Conservation (phyloP, 1,139 yeast genomes). For the Petasospora fabianii region DNA sequence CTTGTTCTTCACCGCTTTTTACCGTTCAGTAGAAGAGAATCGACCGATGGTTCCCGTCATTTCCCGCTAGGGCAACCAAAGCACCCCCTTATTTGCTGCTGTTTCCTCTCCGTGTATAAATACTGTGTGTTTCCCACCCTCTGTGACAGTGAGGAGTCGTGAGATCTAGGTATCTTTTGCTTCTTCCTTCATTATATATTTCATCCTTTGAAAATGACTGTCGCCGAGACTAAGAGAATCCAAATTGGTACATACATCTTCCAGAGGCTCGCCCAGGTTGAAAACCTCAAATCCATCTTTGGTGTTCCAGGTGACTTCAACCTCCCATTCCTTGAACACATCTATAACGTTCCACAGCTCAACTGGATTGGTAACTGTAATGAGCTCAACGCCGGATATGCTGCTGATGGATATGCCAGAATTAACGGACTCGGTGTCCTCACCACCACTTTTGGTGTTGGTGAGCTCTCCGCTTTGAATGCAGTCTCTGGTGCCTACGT, state of each 20-base stretch:
- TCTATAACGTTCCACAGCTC: slow-evolving; percentile 55
- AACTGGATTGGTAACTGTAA: slow-evolving; percentile 72
- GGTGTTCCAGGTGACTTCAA: slow-evolving; percentile 65
- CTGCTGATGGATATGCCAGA: slow-evolving; percentile 71
- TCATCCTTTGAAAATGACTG: slow-evolving; percentile 14
- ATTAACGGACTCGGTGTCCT: slow-evolving; percentile 58
- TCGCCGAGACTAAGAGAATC: slow-evolving; percentile 40
- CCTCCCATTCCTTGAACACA: slow-evolving; percentile 57
- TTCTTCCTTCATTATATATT: background rate
- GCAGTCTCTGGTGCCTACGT: slow-evolving; percentile 83
- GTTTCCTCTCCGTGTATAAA: background rate
- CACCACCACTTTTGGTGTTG: slow-evolving; percentile 78
- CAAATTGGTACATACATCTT: slow-evolving; percentile 49
- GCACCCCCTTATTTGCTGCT: too few relatives aligned
- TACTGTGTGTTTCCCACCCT: background rate
- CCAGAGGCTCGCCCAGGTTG: slow-evolving; percentile 42
- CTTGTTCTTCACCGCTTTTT: too few relatives aligned
- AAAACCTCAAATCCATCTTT: slow-evolving; percentile 33
- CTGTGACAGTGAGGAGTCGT: too few relatives aligned
- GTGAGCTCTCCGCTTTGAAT: slow-evolving; percentile 80
- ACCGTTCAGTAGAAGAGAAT: too few relatives aligned
- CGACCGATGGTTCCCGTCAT: too few relatives aligned
- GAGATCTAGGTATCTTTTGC: too few relatives aligned
- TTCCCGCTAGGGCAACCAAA: too few relatives aligned
- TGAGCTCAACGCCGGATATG: slow-evolving; percentile 69